phyloP scores from a whole-genome alignment of 1,284 basidiomycete species.

The Trichosporon inkin region DNA sequence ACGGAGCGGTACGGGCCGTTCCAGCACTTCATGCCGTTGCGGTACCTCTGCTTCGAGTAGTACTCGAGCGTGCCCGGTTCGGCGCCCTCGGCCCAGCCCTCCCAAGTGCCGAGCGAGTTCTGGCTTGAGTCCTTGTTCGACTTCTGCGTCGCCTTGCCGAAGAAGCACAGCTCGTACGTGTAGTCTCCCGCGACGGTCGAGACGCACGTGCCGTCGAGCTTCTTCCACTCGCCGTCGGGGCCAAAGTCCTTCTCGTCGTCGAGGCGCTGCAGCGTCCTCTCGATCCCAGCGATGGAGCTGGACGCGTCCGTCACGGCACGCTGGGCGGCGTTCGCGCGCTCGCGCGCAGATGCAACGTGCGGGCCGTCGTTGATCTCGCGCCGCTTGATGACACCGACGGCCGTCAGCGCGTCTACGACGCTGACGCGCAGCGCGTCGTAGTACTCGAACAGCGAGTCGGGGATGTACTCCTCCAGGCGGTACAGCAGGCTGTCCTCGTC shows the following conservation, averaged over 20 bases:
- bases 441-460: slow-evolving; percentile 69
- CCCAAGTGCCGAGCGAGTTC: slow-evolving; percentile 78
- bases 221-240: slow-evolving; percentile 87
- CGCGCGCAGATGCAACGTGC: slow-evolving; percentile 55
- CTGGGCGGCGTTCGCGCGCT: slow-evolving; percentile 53
- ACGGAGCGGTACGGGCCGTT: slow-evolving; percentile 74
- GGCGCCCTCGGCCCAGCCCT: slow-evolving; percentile 65
- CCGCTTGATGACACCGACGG: slow-evolving; percentile 20
- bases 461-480: slow-evolving; percentile 77
- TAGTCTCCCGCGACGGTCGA: slow-evolving; percentile 85
- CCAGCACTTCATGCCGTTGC: slow-evolving; percentile 85
- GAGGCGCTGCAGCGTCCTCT: slow-evolving; percentile 39
- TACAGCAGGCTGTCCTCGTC: slow-evolving; percentile 55
- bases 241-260: slow-evolving; percentile 66
- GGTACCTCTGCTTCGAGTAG: slow-evolving; percentile 77
- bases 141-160: slow-evolving; percentile 81
- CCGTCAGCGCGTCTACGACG: slow-evolving; percentile 57
- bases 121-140: slow-evolving; percentile 73
- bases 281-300: slow-evolving; percentile 27
- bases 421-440: slow-evolving; percentile 68
- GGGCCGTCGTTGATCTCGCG: slow-evolving; percentile 32
- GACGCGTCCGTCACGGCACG: slow-evolving; percentile 51
- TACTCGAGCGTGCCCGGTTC: slow-evolving; percentile 63
- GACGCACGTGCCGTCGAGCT: slow-evolving; percentile 78
- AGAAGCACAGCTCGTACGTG: slow-evolving; percentile 94